Conservation (phyloP, 2,329 filamentous ascomycete species). For the Neofusicoccum kwambonambiense region DNA sequence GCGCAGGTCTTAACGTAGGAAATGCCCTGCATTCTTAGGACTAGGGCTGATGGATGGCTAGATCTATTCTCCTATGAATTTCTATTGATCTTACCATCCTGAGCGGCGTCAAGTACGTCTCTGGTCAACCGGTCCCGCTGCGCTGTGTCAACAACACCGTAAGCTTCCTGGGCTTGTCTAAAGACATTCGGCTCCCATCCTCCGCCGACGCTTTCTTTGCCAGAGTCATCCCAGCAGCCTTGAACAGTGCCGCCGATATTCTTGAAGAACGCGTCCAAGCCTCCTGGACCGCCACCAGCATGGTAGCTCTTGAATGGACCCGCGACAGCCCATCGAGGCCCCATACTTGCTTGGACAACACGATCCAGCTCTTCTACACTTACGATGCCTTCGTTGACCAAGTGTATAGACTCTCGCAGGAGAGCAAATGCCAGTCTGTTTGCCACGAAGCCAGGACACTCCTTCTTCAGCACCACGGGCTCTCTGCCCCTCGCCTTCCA, state of each 20-base stretch:
- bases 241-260: constrained; percentile 58
- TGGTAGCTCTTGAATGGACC: constrained; percentile 61
- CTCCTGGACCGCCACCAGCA: constrained; percentile 56
- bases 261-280: constrained; percentile 53
- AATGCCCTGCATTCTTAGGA: not conserved
- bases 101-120: constrained; percentile 41
- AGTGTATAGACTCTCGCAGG: constrained; percentile 54
- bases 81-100: not conserved
- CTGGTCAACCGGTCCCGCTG: constrained; percentile 45
- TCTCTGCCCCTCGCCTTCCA: constrained; percentile 44
- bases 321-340: constrained; percentile 55
- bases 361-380: constrained; percentile 53
- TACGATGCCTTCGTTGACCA: constrained; percentile 55
- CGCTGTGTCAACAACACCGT: constrained; percentile 44
- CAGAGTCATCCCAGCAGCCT: constrained; percentile 53
- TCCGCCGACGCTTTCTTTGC: constrained; percentile 42
- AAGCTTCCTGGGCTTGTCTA: constrained; percentile 45
- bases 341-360: constrained; percentile 53
- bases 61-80: not conserved
- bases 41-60: not conserved
- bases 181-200: constrained; percentile 50
- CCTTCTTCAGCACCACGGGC: constrained; percentile 53
- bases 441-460: constrained; percentile 57
- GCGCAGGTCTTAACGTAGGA: no score
- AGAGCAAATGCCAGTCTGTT: constrained; percentile 59